A percentile compares a stretch with the other conserved stretches of the same genome.
Evolutionary conservation across 2,329 filamentous ascomycete genomes (phyloP).

Genomic region (Xylaria arbuscula): DNA sequence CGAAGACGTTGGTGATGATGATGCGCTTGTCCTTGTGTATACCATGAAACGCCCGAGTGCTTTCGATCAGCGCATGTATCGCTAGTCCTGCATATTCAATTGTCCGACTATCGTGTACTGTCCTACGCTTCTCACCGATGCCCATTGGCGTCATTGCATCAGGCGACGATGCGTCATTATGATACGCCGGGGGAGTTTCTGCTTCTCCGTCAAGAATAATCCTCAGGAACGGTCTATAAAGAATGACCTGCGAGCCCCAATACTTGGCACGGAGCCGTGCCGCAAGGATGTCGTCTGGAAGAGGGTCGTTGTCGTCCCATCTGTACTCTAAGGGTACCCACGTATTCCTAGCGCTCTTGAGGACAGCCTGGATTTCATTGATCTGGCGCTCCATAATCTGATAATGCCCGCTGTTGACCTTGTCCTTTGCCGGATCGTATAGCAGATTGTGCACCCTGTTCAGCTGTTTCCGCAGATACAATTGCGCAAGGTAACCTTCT

Average conservation of each 20-base stretch:
- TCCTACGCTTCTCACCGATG: conserved; percentile 32
- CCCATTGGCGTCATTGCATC: conserved; percentile 32
- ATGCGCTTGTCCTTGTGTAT: conserved; percentile 71
- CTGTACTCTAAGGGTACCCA: conserved; percentile 63
- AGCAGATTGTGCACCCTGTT: conserved; percentile 71
- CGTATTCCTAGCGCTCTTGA: conserved; percentile 56
- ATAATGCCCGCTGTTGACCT: conserved; percentile 37
- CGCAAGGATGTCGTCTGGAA: conserved; percentile 79
- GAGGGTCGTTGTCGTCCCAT: conserved; percentile 75
- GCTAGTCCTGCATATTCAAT: conserved; percentile 69
- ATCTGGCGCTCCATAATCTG: conserved; percentile 54
- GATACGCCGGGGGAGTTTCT: conserved; percentile 41
- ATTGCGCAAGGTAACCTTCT: conserved; percentile 70
- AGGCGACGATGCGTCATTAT: conserved; percentile 32
- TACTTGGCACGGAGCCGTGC: conserved; percentile 93
- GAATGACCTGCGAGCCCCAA: conserved; percentile 91
- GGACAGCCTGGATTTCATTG: conserved; percentile 59
- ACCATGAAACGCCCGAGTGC: conserved; percentile 82
- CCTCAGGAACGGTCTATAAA: conserved; percentile 79
- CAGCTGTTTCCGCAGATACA: conserved; percentile 72
- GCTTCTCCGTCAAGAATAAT: conserved; percentile 61
- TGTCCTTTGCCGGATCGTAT: conserved; percentile 57
- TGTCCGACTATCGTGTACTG: conserved; percentile 54
- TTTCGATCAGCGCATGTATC: conserved; percentile 80
- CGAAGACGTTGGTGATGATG: conserved; percentile 95